Base-by-base conservation (phyloP, 192 early-diverging fungal species). In the Coemansia sp. region DNA sequence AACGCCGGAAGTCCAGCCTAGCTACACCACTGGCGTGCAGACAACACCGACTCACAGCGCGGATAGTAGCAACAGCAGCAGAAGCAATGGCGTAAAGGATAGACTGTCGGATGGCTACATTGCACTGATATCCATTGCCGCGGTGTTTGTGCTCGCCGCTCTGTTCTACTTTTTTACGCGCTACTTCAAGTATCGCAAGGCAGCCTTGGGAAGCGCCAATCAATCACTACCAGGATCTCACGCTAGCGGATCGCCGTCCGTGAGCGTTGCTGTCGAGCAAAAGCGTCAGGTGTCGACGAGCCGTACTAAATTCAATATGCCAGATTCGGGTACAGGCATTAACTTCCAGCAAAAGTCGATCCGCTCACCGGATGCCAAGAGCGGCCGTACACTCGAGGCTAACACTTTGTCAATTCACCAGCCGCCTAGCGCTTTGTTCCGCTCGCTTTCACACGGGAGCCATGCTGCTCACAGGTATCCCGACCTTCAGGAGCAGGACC, bases 141-240 rank as follows among this genome's bases (percentile, higher is more conserved):
- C 67, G 24, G 3, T 75, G 48, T 71, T 81, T 56, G 63, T 66
- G 5, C 51, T 36, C 31, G 69, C 66, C 0, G 38, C 64, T 2
- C 9, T 72, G 53, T 71, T 81, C 36, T 81, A 81, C 51, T 71
- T 71, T 36, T 81, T 66, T 56, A 66, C 66, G 59, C 69, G 69
- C 3, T 65, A 62, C 26, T 66, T 59, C 43, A 74, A 64, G 48
- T 28, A 36, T 7, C 23, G 55, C 10, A 63, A 28, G 21, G 36
- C 23, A 33, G 18, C 5, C 8, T 7, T 28, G n/a, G 26, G 14
- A 21, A 20, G n/a, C 10, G 24, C 40, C 37, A 50, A 26, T 18
- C 56, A 33, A 7, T 60, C 66, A 14, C 57, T 39, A 8, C 58
- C 56, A 8, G 18, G 20, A 9, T 36, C 56, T 21, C 56, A 37